phyloP scores from a whole-genome alignment of 352 stramenopile species.

The Pythium insidiosum region DNA sequence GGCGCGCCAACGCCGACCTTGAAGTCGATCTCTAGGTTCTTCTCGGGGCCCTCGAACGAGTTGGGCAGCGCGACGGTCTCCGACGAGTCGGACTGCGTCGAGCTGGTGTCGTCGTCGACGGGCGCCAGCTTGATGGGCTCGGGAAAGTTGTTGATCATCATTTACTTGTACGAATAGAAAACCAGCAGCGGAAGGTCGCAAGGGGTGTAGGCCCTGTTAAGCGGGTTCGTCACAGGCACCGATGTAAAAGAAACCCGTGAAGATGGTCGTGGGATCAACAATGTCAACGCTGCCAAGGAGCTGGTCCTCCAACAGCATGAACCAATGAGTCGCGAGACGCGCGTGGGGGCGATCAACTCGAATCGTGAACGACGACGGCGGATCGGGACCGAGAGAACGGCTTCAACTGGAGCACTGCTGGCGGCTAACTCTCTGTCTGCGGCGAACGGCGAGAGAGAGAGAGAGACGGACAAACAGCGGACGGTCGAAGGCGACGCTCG shows the following conservation, averaged over 20 bases:
- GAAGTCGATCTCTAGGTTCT: constrained; percentile 96
- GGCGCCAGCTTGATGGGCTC: constrained; percentile 56
- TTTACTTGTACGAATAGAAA: constrained; percentile 1
- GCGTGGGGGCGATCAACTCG: constrained; percentile 13
- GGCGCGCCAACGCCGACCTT: constrained; percentile 44
- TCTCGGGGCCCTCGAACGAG: constrained; percentile 98
- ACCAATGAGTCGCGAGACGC: constrained; percentile 20
- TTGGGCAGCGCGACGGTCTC: constrained; percentile 47
- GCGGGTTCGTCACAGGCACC: constrained; percentile 85
- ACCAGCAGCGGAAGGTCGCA: not conserved
- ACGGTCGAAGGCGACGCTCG: no score
- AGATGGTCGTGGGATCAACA: constrained; percentile 84
- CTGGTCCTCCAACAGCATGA: constrained; percentile 74
- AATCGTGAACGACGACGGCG: constrained; percentile 9
- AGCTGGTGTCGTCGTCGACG: constrained; percentile 55
- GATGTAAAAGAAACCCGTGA: constrained; percentile 89
- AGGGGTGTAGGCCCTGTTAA: constrained; percentile 60
- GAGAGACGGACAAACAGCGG: no score
- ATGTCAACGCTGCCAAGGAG: constrained; percentile 69
- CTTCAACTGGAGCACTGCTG: no score
- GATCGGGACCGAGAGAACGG: no score
- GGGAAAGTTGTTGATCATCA: constrained; percentile 50
- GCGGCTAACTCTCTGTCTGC: no score
- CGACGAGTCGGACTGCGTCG: constrained; percentile 59
- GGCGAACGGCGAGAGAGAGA: no score